Evolutionary conservation across 306 rosid species (phyloP).

Genomic region (Trichosanthes cucumerina): DNA sequence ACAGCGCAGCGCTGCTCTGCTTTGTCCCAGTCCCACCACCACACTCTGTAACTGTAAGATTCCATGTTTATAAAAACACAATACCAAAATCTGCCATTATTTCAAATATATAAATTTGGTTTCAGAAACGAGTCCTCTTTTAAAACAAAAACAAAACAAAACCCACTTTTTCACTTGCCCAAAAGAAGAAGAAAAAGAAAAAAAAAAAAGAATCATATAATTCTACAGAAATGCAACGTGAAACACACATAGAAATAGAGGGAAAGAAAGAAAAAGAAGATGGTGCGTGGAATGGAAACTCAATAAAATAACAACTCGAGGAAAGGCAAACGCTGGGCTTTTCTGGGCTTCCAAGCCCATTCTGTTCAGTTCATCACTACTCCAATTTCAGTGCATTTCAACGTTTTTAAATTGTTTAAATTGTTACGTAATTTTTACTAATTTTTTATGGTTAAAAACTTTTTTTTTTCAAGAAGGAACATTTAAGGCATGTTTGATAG

Average conservation of each 20-base stretch:
- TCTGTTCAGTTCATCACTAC: not conserved
- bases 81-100: too few species aligned
- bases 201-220: not conserved
- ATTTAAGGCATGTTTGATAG: too few species aligned
- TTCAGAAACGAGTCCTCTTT: too few species aligned
- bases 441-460: too few species aligned
- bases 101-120: too few species aligned
- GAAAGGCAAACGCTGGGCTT: not conserved
- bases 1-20: not conserved
- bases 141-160: not conserved
- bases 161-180: not conserved
- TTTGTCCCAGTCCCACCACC: slow-evolving; percentile 1
- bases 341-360: not conserved
- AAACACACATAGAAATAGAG: not conserved
- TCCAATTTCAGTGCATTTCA: too few species aligned
- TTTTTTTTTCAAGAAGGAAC: too few species aligned
- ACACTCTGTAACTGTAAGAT: not conserved
- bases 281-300: too few species aligned
- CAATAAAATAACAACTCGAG: too few species aligned
- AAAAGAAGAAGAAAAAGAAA: not conserved
- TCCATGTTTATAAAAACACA: not conserved
- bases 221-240: not conserved
- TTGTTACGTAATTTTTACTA: too few species aligned
- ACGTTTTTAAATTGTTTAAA: too few species aligned
- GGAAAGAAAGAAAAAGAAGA: too few species aligned